phyloP scores from a whole-genome alignment of 805 yeast genomes.

The Grigorovia yakushimaensis region DNA sequence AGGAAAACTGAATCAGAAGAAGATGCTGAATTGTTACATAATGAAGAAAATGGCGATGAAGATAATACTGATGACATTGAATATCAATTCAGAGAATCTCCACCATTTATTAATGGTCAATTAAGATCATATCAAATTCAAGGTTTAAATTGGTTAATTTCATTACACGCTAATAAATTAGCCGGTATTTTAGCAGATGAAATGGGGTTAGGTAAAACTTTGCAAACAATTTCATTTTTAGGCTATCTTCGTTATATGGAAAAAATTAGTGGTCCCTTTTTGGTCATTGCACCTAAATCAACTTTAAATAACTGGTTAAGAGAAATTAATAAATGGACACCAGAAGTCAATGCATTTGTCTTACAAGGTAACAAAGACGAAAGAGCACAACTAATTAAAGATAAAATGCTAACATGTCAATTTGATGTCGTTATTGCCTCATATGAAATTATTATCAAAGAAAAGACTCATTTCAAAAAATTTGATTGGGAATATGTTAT shows the following conservation, averaged over 20 bases:
- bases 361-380: constrained; percentile 68
- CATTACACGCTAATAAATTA: constrained; percentile 55
- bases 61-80: constrained; percentile 17
- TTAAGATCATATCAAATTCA: constrained; percentile 70
- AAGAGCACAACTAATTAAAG: constrained; percentile 46
- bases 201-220: constrained; percentile 78
- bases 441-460: constrained; percentile 69
- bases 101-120: constrained; percentile 56
- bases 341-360: constrained; percentile 61
- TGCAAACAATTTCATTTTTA: constrained; percentile 67
- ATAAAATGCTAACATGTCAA: constrained; percentile 45
- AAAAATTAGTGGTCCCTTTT: constrained; percentile 58
- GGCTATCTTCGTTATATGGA: constrained; percentile 61
- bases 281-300: constrained; percentile 70
- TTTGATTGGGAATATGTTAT: constrained; percentile 69
- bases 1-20: constrained; percentile 72
- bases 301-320: constrained; percentile 75
- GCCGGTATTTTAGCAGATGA: constrained; percentile 78
- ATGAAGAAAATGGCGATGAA: constrained; percentile 21
- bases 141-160: constrained; percentile 74
- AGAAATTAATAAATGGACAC: constrained; percentile 72
- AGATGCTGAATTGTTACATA: constrained; percentile 60
- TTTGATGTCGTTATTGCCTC: constrained; percentile 67
- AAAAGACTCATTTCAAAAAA: constrained; percentile 56
- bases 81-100: constrained; percentile 67